Conservation (phyloP, 495 filamentous ascomycete species). For the Penicillium daleae region DNA sequence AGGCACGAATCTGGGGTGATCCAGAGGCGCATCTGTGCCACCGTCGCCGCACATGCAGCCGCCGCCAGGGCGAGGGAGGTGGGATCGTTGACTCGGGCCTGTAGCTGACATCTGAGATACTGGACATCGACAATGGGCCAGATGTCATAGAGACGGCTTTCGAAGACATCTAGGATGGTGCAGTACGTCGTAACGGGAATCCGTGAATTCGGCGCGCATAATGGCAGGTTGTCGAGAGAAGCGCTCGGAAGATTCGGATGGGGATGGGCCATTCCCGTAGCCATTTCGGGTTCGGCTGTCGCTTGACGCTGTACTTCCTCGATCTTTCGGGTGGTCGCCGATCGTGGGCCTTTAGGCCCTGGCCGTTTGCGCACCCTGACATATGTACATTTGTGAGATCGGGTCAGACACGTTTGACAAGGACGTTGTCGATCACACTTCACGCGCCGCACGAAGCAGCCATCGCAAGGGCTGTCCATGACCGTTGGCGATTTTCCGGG, state of each 20-base stretch:
- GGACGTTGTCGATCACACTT: constrained; percentile 26
- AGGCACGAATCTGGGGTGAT: constrained; percentile 7
- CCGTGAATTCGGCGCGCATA: constrained; percentile 5
- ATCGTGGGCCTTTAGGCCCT: constrained; percentile 23
- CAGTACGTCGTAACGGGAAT: constrained; percentile 18
- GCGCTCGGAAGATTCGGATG: no score
- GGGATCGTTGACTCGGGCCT: not conserved
- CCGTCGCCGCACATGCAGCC: constrained; percentile 24
- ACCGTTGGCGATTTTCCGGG: constrained; percentile 7
- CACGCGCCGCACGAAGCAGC: constrained; percentile 23
- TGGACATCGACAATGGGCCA: constrained; percentile 23
- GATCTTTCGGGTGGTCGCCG: constrained; percentile 18
- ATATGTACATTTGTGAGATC: constrained; percentile 22
- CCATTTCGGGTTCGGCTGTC: not conserved
- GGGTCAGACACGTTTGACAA: constrained; percentile 18
- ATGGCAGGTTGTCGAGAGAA: no score
- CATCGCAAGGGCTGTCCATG: constrained; percentile 23
- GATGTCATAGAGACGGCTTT: constrained; percentile 16
- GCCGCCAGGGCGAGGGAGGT: constrained; percentile 19
- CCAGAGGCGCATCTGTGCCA: constrained; percentile 20
- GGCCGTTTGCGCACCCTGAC: constrained; percentile 23
- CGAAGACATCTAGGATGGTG: constrained; percentile 19
- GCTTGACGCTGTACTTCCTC: constrained; percentile 15
- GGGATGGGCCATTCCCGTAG: not conserved
- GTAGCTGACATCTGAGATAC: constrained; percentile 16